Percentiles rank a stretch among this genome's conserved stretches.
phyloP scores from a whole-genome alignment of 345 rosid species.

The Salix suchowensis region DNA sequence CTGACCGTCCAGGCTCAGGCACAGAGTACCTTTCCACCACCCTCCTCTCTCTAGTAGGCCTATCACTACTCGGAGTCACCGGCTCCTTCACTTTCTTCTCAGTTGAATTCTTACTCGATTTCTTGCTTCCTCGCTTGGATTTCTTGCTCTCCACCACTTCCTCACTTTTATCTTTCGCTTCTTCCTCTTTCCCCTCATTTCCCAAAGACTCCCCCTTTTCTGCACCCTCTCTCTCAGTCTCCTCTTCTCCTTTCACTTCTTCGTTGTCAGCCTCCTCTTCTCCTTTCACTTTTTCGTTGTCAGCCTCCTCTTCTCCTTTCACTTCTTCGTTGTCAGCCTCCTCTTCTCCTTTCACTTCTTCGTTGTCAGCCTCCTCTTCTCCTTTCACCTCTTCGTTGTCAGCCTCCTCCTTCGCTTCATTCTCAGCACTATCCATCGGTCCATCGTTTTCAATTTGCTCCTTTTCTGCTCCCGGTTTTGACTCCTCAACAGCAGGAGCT shows the following conservation, averaged over 20 bases:
- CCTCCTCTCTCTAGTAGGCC: slow-evolving; percentile 89
- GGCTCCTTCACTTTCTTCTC: slow-evolving; percentile 30
- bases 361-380: slow-evolving; percentile 9
- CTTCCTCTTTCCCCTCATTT: slow-evolving; percentile 4
- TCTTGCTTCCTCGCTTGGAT: slow-evolving; percentile 1
- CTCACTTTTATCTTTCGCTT: slow-evolving; percentile 23
- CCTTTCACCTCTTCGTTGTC: slow-evolving; percentile 11
- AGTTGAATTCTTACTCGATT: neutral
- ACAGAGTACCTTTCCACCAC: slow-evolving; percentile 79
- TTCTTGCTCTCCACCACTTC: slow-evolving; percentile 17
- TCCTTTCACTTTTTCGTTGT: neutral
- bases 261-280: slow-evolving; percentile 1
- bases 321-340: slow-evolving; percentile 2
- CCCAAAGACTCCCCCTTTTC: slow-evolving; percentile 13
- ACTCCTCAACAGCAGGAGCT: slow-evolving; percentile 26
- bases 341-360: neutral
- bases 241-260: slow-evolving; percentile 14
- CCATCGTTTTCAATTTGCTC: neutral
- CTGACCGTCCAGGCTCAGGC: slow-evolving; percentile 49
- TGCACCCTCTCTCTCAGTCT: slow-evolving; percentile 1
- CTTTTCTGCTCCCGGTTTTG: slow-evolving; percentile 16
- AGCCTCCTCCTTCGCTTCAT: neutral
- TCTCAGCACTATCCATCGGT: neutral
- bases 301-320: slow-evolving; percentile 19
- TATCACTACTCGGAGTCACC: slow-evolving; percentile 54